Conservation (phyloP, 331 rosid genomes). For the Malus hybrid region DNA sequence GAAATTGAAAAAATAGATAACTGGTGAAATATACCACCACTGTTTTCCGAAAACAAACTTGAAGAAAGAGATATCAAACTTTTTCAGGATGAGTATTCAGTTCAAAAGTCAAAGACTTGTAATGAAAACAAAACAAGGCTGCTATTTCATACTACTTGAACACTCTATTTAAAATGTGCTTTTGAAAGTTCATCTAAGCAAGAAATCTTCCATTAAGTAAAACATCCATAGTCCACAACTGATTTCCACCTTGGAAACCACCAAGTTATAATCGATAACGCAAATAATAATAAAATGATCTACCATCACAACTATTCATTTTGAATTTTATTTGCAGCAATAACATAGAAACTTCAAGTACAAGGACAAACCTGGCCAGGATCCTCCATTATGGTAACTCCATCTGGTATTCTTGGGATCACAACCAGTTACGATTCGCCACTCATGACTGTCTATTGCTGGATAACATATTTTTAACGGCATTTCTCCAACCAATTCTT, state of each 20-base stretch:
- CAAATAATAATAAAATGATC: neutral
- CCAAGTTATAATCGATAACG: neutral
- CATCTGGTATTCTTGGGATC: constrained; percentile 98
- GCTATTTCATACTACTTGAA: neutral
- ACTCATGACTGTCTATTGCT: constrained; percentile 91
- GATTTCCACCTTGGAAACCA: neutral
- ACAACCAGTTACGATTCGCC: constrained; percentile 90
- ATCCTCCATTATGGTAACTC: constrained; percentile 99
- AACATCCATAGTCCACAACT: neutral
- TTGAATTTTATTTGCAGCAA: neutral
- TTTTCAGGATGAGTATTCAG: neutral
- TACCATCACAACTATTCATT: neutral
- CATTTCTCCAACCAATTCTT: constrained; percentile 97
- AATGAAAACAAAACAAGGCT: neutral
- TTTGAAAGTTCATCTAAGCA: neutral
- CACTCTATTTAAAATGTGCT: neutral
- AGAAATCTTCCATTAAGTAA: neutral
- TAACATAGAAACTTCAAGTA: constrained; percentile 7
- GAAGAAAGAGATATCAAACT: too few species aligned
- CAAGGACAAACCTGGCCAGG: constrained; percentile 94
- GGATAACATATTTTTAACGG: constrained; percentile 85
- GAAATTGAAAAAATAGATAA: neutral
- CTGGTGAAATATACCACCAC: neutral
- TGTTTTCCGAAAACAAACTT: neutral
- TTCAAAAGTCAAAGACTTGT: neutral